Base-by-base conservation (phyloP, 192 early-diverging fungal species). In the Geosiphon pyriformis region DNA sequence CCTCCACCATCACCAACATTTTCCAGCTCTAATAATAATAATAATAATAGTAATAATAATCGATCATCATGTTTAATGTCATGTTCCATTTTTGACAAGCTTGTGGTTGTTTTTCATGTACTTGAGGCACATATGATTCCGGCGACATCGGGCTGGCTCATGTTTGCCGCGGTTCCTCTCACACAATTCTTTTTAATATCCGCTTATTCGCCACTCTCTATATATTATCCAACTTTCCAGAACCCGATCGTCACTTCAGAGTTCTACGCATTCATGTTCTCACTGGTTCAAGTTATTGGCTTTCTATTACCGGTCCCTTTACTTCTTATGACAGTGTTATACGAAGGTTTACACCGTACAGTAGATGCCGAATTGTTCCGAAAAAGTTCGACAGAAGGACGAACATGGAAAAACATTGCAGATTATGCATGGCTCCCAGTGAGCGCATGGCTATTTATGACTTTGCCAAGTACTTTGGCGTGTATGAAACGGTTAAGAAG, bases 111-210 rank as follows among this genome's bases (percentile, higher is more conserved):
- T 18, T 31, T 76, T 34, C 72, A 80, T 47, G 78, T 82, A 8
- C 49, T 82, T 22, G 80, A 82, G 67, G 80, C 80, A 2, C 80
- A 82, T 26, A 65, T 82, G 69, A 72, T 82, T 42, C 78, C 78
- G 2, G 64, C 57, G 25, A 78, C 78, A n/a, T 80, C 80, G 33
- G 78, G 80, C n/a, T 78, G 78, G 79, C 53, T 79, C 3, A 82
- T 82, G 79, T 75, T 82, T 66, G 80, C 78, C 0, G 77, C 77
- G 15, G 72, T 81, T 0, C 79, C 79, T 23, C 17, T 81, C 15
- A 76, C 70, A 72, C 77, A 81, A 62, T 74, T 78, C 48, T 65
- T 78, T 12, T 47, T 78, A 12, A 64, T 64, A 25, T 64, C 49
- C 1, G 7, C 61, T 0, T 64, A 64, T 52, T 64, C 61, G n/a